These are phyloP conservation scores for Kernera saxatilis DNA, from an alignment of 345 rosid species.

Conservation along the genomic window DNA sequence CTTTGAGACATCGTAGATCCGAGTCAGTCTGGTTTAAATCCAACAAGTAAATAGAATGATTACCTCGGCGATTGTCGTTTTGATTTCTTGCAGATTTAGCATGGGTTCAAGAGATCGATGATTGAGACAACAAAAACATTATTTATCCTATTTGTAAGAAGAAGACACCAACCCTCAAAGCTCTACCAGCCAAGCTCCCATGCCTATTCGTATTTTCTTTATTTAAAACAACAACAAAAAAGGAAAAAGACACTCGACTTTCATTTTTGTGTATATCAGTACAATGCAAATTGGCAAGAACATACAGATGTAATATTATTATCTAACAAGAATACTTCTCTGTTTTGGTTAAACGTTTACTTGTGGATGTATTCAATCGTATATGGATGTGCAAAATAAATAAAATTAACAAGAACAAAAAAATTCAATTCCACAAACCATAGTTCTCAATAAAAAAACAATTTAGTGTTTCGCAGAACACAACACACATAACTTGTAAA, in stretches of 20 bases:
- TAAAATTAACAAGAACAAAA: background rate
- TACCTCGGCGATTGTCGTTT: background rate
- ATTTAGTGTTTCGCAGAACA: slow-evolving; percentile 9
- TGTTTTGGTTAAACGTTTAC: background rate
- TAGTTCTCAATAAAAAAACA: background rate
- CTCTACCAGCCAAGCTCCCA: slow-evolving; percentile 1
- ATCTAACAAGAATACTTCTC: slow-evolving; percentile 17
- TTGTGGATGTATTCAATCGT: background rate
- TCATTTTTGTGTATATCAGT: slow-evolving; percentile 35
- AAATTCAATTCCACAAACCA: background rate
- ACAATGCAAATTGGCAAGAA: slow-evolving; percentile 8
- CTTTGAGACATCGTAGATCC: background rate
- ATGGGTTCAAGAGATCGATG: slow-evolving; percentile 92
- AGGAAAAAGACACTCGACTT: background rate
- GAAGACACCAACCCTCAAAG: background rate
- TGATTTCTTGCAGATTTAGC: slow-evolving; percentile 62
- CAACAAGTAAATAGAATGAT: background rate
- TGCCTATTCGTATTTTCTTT: slow-evolving; percentile 20
- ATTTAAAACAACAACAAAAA: background rate
- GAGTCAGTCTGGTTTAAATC: background rate
- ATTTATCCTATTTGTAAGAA: slow-evolving; percentile 4
- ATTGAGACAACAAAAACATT: slow-evolving; percentile 29
- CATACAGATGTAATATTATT: slow-evolving; percentile 25
- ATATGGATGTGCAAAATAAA: background rate
- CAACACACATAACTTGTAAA: slow-evolving; percentile 3